Evolutionary conservation across 2,329 filamentous ascomycete species (phyloP), one percentile per base, ranked within the genome.

Genomic region (Corinectria fuckeliana): DNA sequence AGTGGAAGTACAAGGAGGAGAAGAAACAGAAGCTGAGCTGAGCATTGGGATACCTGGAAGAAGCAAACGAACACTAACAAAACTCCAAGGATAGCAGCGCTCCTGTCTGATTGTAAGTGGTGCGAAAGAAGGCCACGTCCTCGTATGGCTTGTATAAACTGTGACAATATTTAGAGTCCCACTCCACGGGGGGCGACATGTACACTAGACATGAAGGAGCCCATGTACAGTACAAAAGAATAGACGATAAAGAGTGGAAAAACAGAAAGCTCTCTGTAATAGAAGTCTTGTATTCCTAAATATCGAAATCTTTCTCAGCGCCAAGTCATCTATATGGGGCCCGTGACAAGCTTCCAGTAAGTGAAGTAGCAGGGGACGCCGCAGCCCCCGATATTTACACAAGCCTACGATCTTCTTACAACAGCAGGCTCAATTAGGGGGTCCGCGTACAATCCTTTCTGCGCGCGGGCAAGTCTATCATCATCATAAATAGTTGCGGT

Each of bases 1-100:
- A 76, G 68, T 87, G 84, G 84, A 85, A 82, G 75, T 82, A 80
- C 76, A 81, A 78, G 57, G 74, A 63, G 10, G 66, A 39, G 13
- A 47, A 67, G 50, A 63, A 70, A 44, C 67, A 66, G 49, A 59
- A 36, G n/a, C 8, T 16, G 13, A 26, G 11, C 25, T 48, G 28
- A 28, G 25, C 16, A 52, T 20, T 18, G 20, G 36, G 47, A 68
- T 69, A 67, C 62, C 62, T 51, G 45, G 28, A 63, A 54, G 56
- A 61, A 21, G 18, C 9, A 50, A 26, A 42, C 34, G 36, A 30
- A 13, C 16, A 51, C 26, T n/a, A 30, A 30, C 18, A 42, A 45
- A 52, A 38, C 48, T 44, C 16, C 49, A 16, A 8, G 4, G n/a
- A 28, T 26, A 4, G 26, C 10, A n/a, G n/a, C 8, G 8, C 23